phyloP scores from a whole-genome alignment of 495 filamentous ascomycete genomes.

The Penicillium arizonense region DNA sequence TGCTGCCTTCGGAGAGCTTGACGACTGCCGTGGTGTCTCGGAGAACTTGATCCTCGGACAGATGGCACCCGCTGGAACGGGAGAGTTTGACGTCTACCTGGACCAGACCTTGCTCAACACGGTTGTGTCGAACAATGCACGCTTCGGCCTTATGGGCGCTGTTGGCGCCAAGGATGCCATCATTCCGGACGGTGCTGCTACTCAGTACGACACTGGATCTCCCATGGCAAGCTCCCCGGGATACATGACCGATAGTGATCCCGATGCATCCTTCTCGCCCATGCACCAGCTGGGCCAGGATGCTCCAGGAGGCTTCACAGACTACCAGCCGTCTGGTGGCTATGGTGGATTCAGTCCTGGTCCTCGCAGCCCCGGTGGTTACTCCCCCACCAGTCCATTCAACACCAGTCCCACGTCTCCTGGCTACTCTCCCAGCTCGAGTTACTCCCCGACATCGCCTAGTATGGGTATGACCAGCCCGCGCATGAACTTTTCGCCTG shows the following conservation, averaged over 20 bases:
- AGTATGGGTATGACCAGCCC: slow-evolving; percentile 59
- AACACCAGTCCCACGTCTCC: slow-evolving; percentile 74
- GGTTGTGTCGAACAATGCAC: slow-evolving; percentile 84
- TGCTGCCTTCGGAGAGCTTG: slow-evolving; percentile 87
- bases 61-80: slow-evolving; percentile 92
- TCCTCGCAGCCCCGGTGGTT: slow-evolving; percentile 65
- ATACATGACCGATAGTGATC: slow-evolving; percentile 73
- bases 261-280: slow-evolving; percentile 83
- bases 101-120: slow-evolving; percentile 95
- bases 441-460: slow-evolving; percentile 63
- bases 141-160: slow-evolving; percentile 73
- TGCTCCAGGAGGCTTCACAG: slow-evolving; percentile 70
- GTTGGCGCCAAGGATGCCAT: slow-evolving; percentile 70
- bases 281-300: slow-evolving; percentile 76
- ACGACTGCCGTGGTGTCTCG: slow-evolving; percentile 95
- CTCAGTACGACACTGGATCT: slow-evolving; percentile 90
- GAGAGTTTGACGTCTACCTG: slow-evolving; percentile 86
- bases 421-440: slow-evolving; percentile 72
- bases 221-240: slow-evolving; percentile 73
- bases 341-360: slow-evolving; percentile 64
- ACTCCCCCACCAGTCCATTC: slow-evolving; percentile 75
- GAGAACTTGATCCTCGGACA: slow-evolving; percentile 99
- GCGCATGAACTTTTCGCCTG: slow-evolving; percentile 50
- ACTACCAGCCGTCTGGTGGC: slow-evolving; percentile 52
- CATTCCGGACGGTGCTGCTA: slow-evolving; percentile 77